phyloP scores from a whole-genome alignment of 768 basidiomycete species.

The Rhodocollybia butyracea region DNA sequence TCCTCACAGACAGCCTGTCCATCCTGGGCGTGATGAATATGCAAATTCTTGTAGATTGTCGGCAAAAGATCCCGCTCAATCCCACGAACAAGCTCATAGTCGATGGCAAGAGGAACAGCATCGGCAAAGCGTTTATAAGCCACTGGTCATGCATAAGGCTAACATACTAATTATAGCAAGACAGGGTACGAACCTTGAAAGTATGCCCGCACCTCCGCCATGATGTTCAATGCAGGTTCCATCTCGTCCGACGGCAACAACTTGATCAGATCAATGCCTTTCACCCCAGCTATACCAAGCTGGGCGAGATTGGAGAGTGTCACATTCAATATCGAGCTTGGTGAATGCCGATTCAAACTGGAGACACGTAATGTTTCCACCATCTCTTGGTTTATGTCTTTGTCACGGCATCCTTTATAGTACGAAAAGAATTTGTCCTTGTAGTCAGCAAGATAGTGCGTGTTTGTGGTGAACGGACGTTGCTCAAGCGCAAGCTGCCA shows the following conservation, averaged over 20 bases:
- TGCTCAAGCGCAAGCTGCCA: constrained; percentile 51
- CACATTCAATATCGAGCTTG: background rate
- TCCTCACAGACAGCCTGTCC: constrained; percentile 45
- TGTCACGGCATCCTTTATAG: constrained; percentile 43
- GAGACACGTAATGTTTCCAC: constrained; percentile 16
- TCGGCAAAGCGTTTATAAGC: constrained; percentile 60
- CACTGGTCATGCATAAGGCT: constrained; percentile 30
- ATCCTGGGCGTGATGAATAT: constrained; percentile 47
- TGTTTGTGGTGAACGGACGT: constrained; percentile 51
- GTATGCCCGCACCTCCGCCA: constrained; percentile 71
- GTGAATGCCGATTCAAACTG: background rate
- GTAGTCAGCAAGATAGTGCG: constrained; percentile 46
- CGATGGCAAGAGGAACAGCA: constrained; percentile 53
- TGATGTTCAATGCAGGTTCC: constrained; percentile 58
- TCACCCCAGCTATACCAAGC: constrained; percentile 35
- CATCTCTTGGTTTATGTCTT: constrained; percentile 23
- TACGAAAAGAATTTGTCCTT: constrained; percentile 45
- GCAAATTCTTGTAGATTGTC: constrained; percentile 46
- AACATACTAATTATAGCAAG: constrained; percentile 1
- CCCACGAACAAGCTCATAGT: constrained; percentile 53
- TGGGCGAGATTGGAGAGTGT: constrained; percentile 26
- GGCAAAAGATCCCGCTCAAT: constrained; percentile 42
- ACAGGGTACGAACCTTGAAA: constrained; percentile 57
- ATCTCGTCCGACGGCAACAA: constrained; percentile 48
- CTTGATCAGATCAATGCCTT: constrained; percentile 42